Conservation (phyloP, 306 rosid species). For the Quercus mongolica region DNA sequence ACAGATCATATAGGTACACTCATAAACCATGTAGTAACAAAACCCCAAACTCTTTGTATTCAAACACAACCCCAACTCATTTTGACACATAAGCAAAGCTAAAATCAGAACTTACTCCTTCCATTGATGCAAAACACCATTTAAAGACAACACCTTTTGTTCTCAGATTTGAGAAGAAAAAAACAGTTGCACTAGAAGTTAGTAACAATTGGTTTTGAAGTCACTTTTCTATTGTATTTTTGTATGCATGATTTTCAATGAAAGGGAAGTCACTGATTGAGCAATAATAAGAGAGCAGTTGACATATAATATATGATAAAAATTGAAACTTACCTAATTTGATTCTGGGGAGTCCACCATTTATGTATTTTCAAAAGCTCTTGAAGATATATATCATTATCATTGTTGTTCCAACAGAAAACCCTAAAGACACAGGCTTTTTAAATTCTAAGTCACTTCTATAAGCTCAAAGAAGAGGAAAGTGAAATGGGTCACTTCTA, state of each 20-base stretch:
- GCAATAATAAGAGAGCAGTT: conserved; percentile 8
- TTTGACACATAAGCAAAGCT: conserved; percentile 22
- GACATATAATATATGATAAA: background rate
- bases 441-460: background rate
- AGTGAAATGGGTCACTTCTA: conserved; percentile 25
- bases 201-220: conserved; percentile 11
- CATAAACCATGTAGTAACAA: conserved; percentile 4
- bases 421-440: conserved; percentile 36
- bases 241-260: conserved; percentile 18
- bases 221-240: background rate
- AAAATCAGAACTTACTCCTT: background rate
- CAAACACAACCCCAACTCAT: conserved; percentile 39
- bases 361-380: conserved; percentile 14
- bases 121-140: conserved; percentile 7
- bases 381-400: background rate
- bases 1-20: conserved; percentile 33
- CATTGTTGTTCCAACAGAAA: background rate
- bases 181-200: conserved; percentile 8
- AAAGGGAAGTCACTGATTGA: conserved; percentile 14
- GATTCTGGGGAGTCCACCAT: conserved; percentile 30
- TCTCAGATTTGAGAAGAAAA: conserved; percentile 18
- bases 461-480: conserved; percentile 23
- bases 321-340: conserved; percentile 45
- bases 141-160: conserved; percentile 8
- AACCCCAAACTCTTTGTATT: conserved; percentile 19